Evolutionary conservation across 768 basidiomycete genomes (phyloP).

Genomic region (Rhodotorula toruloides): DNA sequence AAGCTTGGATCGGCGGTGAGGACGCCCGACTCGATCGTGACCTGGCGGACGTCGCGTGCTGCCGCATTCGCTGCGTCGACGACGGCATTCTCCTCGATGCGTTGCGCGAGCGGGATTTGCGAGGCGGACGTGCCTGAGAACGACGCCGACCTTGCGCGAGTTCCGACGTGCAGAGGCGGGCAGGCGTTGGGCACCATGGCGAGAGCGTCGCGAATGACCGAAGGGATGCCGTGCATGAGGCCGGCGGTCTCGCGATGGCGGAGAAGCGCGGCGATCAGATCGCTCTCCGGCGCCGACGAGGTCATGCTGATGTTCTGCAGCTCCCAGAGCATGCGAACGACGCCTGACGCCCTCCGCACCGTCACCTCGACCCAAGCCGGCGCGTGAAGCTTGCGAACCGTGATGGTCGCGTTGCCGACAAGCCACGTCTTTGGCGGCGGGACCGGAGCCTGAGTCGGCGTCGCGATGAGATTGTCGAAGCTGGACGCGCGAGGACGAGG

Average conservation of each 20-base stretch:
- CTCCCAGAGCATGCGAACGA: constrained; percentile 73
- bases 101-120: background rate
- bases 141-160: constrained; percentile 15
- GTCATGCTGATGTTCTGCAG: constrained; percentile 84
- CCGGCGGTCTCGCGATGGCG: constrained; percentile 31
- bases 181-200: constrained; percentile 2
- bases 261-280: constrained; percentile 35
- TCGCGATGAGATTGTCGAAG: constrained; percentile 70
- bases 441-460: constrained; percentile 15
- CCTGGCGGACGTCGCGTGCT: constrained; percentile 18
- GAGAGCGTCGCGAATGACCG: constrained; percentile 21
- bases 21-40: constrained; percentile 36
- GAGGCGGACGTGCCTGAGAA: constrained; percentile 12
- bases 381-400: constrained; percentile 65
- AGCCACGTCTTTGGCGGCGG: constrained; percentile 58
- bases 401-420: constrained; percentile 74
- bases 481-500: constrained; percentile 77
- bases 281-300: constrained; percentile 44
- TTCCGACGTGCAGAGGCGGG: constrained; percentile 6
- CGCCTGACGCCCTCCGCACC: constrained; percentile 80
- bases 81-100: constrained; percentile 21
- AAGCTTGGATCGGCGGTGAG: constrained; percentile 39
- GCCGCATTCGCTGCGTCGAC: constrained; percentile 27
- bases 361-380: constrained; percentile 85
- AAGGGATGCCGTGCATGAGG: constrained; percentile 25